Evolutionary conservation across 495 filamentous ascomycete species (phyloP).

Genomic region (Talaromyces ruber): DNA sequence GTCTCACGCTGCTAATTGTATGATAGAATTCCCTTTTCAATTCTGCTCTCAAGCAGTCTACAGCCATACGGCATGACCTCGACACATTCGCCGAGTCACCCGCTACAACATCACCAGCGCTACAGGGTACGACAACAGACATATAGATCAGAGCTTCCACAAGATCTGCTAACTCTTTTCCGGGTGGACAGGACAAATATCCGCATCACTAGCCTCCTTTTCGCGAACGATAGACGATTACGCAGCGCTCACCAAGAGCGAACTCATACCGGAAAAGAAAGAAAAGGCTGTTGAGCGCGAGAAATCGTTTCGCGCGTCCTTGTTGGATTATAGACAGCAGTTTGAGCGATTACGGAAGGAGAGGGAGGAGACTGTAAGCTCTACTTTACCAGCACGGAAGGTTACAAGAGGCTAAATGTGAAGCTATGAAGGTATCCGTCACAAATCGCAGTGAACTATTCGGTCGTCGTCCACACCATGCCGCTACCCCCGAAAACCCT

Average conservation of each 20-base stretch:
- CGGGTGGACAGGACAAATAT: constrained; percentile 55
- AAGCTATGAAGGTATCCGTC: constrained; percentile 43
- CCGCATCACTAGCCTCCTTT: constrained; percentile 80
- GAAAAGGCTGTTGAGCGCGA: constrained; percentile 83
- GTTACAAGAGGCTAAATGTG: not conserved
- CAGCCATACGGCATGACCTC: constrained; percentile 77
- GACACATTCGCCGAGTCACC: constrained; percentile 59
- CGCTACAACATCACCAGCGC: constrained; percentile 50
- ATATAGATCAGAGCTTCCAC: not conserved
- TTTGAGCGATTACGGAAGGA: constrained; percentile 69
- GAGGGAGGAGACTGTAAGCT: constrained; percentile 58
- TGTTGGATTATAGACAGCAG: constrained; percentile 66
- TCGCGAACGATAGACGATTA: constrained; percentile 93
- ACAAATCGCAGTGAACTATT: constrained; percentile 77
- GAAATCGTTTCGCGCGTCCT: constrained; percentile 75
- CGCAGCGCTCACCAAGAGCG: constrained; percentile 71
- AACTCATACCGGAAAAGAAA: constrained; percentile 79
- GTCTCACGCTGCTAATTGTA: not conserved
- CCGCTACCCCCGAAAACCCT: constrained; percentile 89
- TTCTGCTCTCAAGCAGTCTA: constrained; percentile 87
- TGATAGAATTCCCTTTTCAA: constrained; percentile 86
- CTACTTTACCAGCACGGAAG: not conserved
- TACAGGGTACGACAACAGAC: constrained; percentile 41
- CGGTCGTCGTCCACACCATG: constrained; percentile 78
- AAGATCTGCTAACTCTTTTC: not conserved